Evolutionary conservation across 768 basidiomycete species (phyloP), one percentile per base, ranked within the genome.

Genomic region (Macrocybe gigantea): DNA sequence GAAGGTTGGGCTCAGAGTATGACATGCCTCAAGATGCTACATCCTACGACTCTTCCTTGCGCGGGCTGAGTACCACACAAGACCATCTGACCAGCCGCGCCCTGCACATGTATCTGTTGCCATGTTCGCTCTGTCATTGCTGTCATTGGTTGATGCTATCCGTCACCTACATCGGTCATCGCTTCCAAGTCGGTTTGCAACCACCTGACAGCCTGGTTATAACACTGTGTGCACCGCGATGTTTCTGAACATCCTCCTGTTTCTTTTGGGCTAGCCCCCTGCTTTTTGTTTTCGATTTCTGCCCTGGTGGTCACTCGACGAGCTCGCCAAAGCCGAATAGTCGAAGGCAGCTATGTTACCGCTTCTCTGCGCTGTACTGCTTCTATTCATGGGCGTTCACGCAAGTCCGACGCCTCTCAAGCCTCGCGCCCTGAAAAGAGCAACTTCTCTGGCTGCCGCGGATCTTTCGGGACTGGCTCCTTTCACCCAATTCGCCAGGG

Each of bases 401-500:
- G 51, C 53, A 41, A 45, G 51, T 15, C 49, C 47, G 14, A 14
- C 52, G 30, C 34, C 44, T 40, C 45, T n/a, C 9, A 13, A 32
- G 6, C n/a, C 39, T 33, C n/a, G 14, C 30, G 38, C 31, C 14
- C 31, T 47, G 33, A 49, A 47, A 29, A 44, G 51, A 12, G 49
- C 53, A 38, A 36, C 48, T 37, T 41, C 31, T 12, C 49, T 56
- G 7, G 47, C 49, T 44, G 29, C 49, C 5, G 49, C 32, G 34
- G 49, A 54, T 44, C 43, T 52, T 12, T 41, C 51, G 29, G 49
- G 47, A 12, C 47, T 53, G 7, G 42, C 52, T 13, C 63, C 63
- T 6, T 67, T 67, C 50, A 64, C 61, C 11, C 65, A 66, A 50
- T 65, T 66, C 47, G 59, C 66, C 42, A 59, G 64, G 39, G 63